Percentiles rank a stretch among this genome's conserved stretches.
Conservation (phyloP, 805 yeast genomes). For the Yamadazyma takamatsuzukensis region DNA sequence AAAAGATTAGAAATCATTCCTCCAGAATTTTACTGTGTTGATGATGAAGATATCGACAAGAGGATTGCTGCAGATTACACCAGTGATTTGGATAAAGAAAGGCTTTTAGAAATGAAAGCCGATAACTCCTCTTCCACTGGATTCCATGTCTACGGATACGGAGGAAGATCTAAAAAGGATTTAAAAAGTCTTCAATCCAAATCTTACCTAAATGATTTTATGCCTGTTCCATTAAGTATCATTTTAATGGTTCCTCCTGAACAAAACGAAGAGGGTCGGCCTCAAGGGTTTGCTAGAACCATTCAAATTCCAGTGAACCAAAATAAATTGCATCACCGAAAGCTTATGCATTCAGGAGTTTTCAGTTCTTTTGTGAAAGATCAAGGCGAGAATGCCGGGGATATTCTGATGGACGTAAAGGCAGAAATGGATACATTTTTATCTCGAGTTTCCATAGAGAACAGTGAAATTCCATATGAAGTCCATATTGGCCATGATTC, state of each 20-base stretch:
- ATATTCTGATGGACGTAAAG: slow-evolving; percentile 13
- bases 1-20: slow-evolving; percentile 8
- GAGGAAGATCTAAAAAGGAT: slow-evolving; percentile 27
- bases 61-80: slow-evolving; percentile 3
- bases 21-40: slow-evolving; percentile 20
- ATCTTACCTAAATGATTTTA: slow-evolving; percentile 40
- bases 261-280: slow-evolving; percentile 7
- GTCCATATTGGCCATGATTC: slow-evolving; percentile 16
- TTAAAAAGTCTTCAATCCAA: slow-evolving; percentile 29
- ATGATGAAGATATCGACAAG: slow-evolving; percentile 19
- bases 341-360: slow-evolving; percentile 4
- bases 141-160: slow-evolving; percentile 34
- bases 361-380: no score
- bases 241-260: slow-evolving; percentile 24
- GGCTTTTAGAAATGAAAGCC: slow-evolving; percentile 4
- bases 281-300: slow-evolving; percentile 8
- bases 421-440: slow-evolving; percentile 12
- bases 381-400: slow-evolving; percentile 1
- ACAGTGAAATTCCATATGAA: slow-evolving; percentile 6
- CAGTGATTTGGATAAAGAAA: slow-evolving; percentile 1
- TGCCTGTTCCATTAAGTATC: slow-evolving; percentile 35
- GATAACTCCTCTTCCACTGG: slow-evolving; percentile 23
- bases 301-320: slow-evolving; percentile 17
- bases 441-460: slow-evolving; percentile 1
- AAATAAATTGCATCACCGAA: slow-evolving; percentile 4